phyloP scores from a whole-genome alignment of 169 alveolate genomes.

The Plasmodium falciparum region DNA sequence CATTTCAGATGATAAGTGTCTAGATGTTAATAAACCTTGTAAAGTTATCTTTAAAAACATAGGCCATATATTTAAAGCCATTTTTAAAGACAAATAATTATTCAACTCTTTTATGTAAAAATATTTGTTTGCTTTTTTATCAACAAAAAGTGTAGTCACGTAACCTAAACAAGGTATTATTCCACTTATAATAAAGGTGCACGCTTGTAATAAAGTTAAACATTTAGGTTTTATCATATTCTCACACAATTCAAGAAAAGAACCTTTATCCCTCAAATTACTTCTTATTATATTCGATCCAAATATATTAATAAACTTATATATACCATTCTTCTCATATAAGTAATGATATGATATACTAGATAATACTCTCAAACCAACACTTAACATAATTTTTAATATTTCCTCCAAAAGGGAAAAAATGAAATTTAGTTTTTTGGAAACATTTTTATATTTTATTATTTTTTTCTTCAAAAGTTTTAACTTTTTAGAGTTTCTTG shows the following conservation, averaged over 20 bases:
- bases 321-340: constrained; percentile 72
- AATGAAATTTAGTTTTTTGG: constrained; percentile 70
- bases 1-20: constrained; percentile 75
- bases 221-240: constrained; percentile 70
- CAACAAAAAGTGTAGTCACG: constrained; percentile 63
- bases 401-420: constrained; percentile 76
- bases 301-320: constrained; percentile 69
- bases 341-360: constrained; percentile 69
- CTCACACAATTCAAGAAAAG: constrained; percentile 61
- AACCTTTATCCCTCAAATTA: constrained; percentile 34
- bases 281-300: constrained; percentile 55
- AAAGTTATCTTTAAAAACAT: constrained; percentile 75
- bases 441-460: constrained; percentile 56
- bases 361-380: constrained; percentile 72
- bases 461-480: constrained; percentile 46
- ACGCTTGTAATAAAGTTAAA: constrained; percentile 66
- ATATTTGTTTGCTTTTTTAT: constrained; percentile 45
- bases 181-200: constrained; percentile 72
- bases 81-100: constrained; percentile 72
- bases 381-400: constrained; percentile 73
- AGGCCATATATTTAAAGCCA: constrained; percentile 78
- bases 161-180: constrained; percentile 75
- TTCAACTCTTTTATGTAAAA: constrained; percentile 71
- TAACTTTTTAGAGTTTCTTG: constrained; percentile 58
- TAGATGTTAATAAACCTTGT: constrained; percentile 64